phyloP scores from a whole-genome alignment of 805 yeast species.

The Candida ipomoeae region DNA sequence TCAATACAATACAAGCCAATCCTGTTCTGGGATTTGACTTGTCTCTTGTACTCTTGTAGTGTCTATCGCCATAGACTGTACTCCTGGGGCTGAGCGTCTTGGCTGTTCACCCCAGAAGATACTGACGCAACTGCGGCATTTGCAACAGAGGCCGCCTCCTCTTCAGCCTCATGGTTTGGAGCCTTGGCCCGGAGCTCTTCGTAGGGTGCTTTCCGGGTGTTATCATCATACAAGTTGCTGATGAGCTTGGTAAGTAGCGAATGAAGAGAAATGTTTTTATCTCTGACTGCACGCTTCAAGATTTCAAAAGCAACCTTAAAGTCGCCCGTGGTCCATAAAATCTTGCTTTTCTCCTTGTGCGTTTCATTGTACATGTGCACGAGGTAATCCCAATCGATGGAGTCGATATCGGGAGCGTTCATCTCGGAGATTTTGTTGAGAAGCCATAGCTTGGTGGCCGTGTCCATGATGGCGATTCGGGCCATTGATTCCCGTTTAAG shows the following conservation, averaged over 20 bases:
- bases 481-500: constrained; percentile 49
- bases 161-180: constrained; percentile 10
- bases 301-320: constrained; percentile 58
- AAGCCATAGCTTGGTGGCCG: constrained; percentile 36
- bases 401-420: constrained; percentile 23
- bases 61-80: constrained; percentile 34
- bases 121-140: constrained; percentile 39
- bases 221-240: constrained; percentile 8
- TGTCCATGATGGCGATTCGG: constrained; percentile 31
- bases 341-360: constrained; percentile 18
- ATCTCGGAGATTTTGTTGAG: constrained; percentile 26
- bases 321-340: constrained; percentile 56
- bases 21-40: no score
- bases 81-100: constrained; percentile 32
- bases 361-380: constrained; percentile 27
- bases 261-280: constrained; percentile 20
- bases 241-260: constrained; percentile 13
- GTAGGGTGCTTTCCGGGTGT: neutral
- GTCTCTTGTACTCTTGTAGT: neutral
- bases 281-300: constrained; percentile 50
- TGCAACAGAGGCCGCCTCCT: constrained; percentile 32
- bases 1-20: no score
- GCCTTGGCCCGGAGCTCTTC: constrained; percentile 12
- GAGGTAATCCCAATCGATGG: constrained; percentile 35
- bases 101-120: constrained; percentile 24